A percentile compares a stretch with the other conserved stretches of the same genome.
phyloP scores from a whole-genome alignment of 2,329 filamentous ascomycete species.

The Scedosporium aurantiacum region DNA sequence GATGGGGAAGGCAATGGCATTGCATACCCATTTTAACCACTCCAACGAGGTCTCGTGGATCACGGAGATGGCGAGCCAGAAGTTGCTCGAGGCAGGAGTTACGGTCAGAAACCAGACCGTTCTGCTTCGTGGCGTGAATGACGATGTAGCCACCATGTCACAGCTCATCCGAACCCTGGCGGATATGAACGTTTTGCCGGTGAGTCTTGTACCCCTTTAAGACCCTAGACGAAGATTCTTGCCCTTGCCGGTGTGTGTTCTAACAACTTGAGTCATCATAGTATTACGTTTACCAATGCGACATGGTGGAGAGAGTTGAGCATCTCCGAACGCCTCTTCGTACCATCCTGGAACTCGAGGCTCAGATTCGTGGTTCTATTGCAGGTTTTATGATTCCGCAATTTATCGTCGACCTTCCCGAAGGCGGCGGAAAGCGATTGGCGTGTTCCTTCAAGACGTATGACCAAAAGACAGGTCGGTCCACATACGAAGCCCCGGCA shows the following conservation, averaged over 20 bases:
- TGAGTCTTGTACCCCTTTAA: constrained; percentile 19
- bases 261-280: constrained; percentile 14
- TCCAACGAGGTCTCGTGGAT: constrained; percentile 52
- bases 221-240: background rate
- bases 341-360: constrained; percentile 47
- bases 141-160: constrained; percentile 40
- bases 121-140: constrained; percentile 47
- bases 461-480: constrained; percentile 39
- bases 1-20: constrained; percentile 46
- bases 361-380: constrained; percentile 45
- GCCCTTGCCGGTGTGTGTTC: background rate
- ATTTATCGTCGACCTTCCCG: constrained; percentile 53
- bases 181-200: constrained; percentile 45
- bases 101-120: constrained; percentile 44
- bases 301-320: constrained; percentile 50
- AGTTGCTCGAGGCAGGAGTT: constrained; percentile 30
- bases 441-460: constrained; percentile 42
- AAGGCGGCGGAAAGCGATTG: constrained; percentile 51
- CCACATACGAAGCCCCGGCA: constrained; percentile 44
- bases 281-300: constrained; percentile 58
- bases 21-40: constrained; percentile 58
- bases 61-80: constrained; percentile 37
- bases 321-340: constrained; percentile 51
- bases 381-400: constrained; percentile 52
- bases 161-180: constrained; percentile 41